Base-by-base conservation (phyloP, 1,284 basidiomycete genomes). In the Agaricales sp. region DNA sequence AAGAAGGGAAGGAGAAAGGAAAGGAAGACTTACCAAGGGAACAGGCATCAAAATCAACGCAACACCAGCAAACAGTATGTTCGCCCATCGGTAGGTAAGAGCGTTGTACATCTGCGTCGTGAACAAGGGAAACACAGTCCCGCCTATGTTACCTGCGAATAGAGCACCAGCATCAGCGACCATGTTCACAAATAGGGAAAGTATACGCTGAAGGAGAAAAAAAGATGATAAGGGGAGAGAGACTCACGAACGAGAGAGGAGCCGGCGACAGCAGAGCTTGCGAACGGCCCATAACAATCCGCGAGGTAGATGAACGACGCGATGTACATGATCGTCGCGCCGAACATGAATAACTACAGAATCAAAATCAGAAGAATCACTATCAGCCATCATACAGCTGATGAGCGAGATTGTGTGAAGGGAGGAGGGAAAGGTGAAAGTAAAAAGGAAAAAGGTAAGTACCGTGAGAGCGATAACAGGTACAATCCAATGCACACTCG, bases 221-320 rank as follows among this genome's bases (percentile, higher is more conserved):
- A 35, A n/a, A n/a, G 30, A n/a, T 8, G n/a, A n/a, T 11, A 35
- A n/a, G 8, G 30, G 8, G 11, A n/a, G n/a, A 35, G 30, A 46
- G 21, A 48, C 12, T 11, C 26, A 14, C 21, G 3, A 43, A 12
- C 16, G 1, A 4, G 24, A 24, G 11, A 16, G 11, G 13, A 21
- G 8, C 41, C 41, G 11, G 41, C 41, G 11, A 43, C 13, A n/a
- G 25, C 47, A 13, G 24, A 23, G 30, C 20, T 21, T 24, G 19
- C 11, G 23, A 19, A 47, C 20, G n/a, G 45, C 25, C 38, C 71
- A 23, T 57, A 84, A 80, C 81, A 83, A 59, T 87, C 85, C 1
- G 83, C 82, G 18, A 88, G 69, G 56, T 87, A 88, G n/a, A 76
- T 71, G 60, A 87, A 87, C 8, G 81, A 78, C 1, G 74, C 73